phyloP scores from a whole-genome alignment of 257 asterid species.

The Primulina eburnea region DNA sequence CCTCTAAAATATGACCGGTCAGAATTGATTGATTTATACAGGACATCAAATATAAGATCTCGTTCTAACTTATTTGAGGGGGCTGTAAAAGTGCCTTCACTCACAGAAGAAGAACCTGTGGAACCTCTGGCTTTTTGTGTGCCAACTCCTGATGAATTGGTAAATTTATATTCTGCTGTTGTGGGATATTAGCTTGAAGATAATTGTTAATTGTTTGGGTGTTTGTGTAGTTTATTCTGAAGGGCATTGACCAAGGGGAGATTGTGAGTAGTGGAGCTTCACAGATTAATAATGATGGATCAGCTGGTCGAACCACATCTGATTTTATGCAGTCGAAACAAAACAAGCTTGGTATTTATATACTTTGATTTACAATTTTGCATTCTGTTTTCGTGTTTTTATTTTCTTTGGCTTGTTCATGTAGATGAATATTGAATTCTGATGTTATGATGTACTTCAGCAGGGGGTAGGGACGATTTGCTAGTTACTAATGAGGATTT shows the following conservation, averaged over 20 bases:
- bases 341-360: constrained; percentile 52
- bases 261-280: constrained; percentile 80
- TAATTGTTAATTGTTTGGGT: constrained; percentile 17
- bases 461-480: constrained; percentile 74
- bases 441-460: constrained; percentile 23
- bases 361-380: constrained; percentile 9
- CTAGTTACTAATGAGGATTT: constrained; percentile 45
- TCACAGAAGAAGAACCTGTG: constrained; percentile 62
- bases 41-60: constrained; percentile 47
- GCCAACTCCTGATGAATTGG: constrained; percentile 78
- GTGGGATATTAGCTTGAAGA: constrained; percentile 6
- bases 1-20: constrained; percentile 57
- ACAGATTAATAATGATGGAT: constrained; percentile 68
- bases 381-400: neutral
- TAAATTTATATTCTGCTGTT: constrained; percentile 26
- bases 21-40: constrained; percentile 70
- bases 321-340: constrained; percentile 67
- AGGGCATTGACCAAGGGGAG: constrained; percentile 91
- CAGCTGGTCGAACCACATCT: constrained; percentile 54
- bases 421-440: constrained; percentile 14
- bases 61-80: constrained; percentile 45
- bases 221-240: constrained; percentile 54
- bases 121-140: constrained; percentile 77
- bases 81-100: constrained; percentile 60
- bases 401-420: constrained; percentile 1